Evolutionary conservation across 23 red algal species (phyloP).

Genomic region (Gracilaria gracilis): DNA sequence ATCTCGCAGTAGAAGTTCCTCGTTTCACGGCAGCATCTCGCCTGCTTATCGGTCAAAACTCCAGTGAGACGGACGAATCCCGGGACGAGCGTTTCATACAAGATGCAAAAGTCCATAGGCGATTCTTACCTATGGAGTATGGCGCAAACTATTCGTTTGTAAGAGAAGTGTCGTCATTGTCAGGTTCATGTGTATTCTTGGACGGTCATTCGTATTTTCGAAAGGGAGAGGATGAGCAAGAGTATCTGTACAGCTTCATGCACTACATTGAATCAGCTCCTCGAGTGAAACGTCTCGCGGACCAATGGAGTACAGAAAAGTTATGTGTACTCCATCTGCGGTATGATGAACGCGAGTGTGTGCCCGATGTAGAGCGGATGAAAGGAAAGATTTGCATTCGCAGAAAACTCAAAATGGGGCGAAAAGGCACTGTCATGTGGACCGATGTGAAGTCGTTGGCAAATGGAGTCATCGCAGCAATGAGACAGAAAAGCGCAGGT

Average conservation of each 20-base stretch:
- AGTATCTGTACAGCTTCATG: constrained; percentile 68
- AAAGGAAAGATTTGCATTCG: constrained; percentile 40
- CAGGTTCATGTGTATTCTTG: constrained; percentile 50
- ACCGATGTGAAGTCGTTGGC: constrained; percentile 17
- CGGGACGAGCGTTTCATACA: background rate
- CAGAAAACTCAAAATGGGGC: background rate
- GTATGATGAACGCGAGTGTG: constrained; percentile 53
- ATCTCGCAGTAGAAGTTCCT: background rate
- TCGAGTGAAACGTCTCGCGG: constrained; percentile 33
- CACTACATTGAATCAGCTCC: constrained; percentile 48
- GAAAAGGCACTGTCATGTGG: constrained; percentile 10
- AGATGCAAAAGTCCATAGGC: constrained; percentile 2
- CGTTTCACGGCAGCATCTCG: constrained; percentile 26
- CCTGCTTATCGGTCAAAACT: background rate
- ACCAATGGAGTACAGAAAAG: constrained; percentile 3
- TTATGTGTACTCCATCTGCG: constrained; percentile 58
- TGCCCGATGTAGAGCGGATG: constrained; percentile 9
- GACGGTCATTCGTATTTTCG: constrained; percentile 42
- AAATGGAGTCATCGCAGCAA: background rate
- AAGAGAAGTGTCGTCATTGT: constrained; percentile 15
- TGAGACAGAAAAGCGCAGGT: background rate
- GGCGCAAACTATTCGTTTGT: constrained; percentile 24
- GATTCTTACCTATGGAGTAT: constrained; percentile 20
- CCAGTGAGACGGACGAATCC: background rate
- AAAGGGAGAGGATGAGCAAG: constrained; percentile 11